phyloP scores from a whole-genome alignment of 805 yeast species.

The Zygoascus flipseniorum region DNA sequence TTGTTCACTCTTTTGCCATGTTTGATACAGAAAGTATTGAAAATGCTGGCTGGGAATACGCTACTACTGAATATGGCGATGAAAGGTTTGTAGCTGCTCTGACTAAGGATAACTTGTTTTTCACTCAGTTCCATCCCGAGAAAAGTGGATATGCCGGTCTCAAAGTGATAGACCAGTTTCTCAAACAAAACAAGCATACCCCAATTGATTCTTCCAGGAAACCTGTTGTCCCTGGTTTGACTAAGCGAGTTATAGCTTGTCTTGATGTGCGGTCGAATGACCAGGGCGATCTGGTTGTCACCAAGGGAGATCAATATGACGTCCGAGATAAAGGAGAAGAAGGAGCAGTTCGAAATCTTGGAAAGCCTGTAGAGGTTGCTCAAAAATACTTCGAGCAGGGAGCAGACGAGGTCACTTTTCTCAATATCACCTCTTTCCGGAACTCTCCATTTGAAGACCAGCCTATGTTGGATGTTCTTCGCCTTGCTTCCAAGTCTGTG shows the following conservation, averaged over 20 bases:
- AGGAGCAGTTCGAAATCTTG: constrained; percentile 73
- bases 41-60: constrained; percentile 58
- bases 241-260: constrained; percentile 92
- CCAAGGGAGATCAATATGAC: constrained; percentile 98
- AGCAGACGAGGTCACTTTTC: constrained; percentile 92
- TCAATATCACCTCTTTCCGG: constrained; percentile 92
- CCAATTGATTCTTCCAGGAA: neutral
- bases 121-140: constrained; percentile 99
- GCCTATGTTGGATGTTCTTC: constrained; percentile 90
- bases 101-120: constrained; percentile 68
- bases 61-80: constrained; percentile 63
- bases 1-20: constrained; percentile 89
- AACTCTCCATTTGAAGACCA: constrained; percentile 87
- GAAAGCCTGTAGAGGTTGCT: constrained; percentile 94
- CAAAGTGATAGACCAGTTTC: constrained; percentile 61
- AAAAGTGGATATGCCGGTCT: constrained; percentile 91
- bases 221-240: constrained; percentile 44
- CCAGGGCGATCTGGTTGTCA: constrained; percentile 89
- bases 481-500: constrained; percentile 74
- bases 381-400: constrained; percentile 87
- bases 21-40: constrained; percentile 23
- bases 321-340: constrained; percentile 60
- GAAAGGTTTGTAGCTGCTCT: constrained; percentile 81
- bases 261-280: constrained; percentile 95
- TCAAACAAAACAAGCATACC: constrained; percentile 37